Evolutionary conservation across 2,329 filamentous ascomycete species (phyloP).

Genomic region (Aureobasidium sp.): DNA sequence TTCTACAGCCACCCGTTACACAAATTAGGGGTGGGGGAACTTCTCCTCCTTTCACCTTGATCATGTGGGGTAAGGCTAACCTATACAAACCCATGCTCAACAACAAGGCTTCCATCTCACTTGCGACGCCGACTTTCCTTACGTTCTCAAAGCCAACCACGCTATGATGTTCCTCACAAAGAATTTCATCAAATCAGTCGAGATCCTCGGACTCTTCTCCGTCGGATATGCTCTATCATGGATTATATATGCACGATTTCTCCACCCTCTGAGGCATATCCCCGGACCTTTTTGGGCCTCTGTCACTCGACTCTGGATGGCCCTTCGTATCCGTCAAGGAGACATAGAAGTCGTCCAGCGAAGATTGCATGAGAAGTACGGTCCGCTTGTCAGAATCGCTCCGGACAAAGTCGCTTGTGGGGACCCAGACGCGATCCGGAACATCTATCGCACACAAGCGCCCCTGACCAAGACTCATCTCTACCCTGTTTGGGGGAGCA

Average conservation of each 20-base stretch:
- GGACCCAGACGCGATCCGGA: slow-evolving; percentile 58
- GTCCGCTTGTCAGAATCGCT: slow-evolving; percentile 63
- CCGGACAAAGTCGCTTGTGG: slow-evolving; percentile 67
- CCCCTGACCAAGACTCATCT: slow-evolving; percentile 22
- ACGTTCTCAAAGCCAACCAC: too few species aligned
- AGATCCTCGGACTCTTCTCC: not conserved
- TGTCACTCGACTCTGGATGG: slow-evolving; percentile 36
- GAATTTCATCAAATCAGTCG: not conserved
- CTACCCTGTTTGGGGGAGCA: slow-evolving; percentile 22
- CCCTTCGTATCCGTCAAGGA: slow-evolving; percentile 62
- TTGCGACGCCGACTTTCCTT: too few species aligned
- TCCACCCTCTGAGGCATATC: slow-evolving; percentile 23
- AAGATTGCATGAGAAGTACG: slow-evolving; percentile 54
- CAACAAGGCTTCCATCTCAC: too few species aligned
- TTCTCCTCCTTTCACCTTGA: too few species aligned
- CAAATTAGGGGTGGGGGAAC: too few species aligned
- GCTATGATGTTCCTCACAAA: not conserved
- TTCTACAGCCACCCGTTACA: too few species aligned
- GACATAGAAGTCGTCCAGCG: slow-evolving; percentile 48
- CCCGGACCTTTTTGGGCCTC: slow-evolving; percentile 44
- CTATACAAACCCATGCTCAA: too few species aligned
- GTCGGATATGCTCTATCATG: not conserved
- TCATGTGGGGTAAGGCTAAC: too few species aligned
- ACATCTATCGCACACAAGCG: slow-evolving; percentile 51
- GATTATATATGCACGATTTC: not conserved